Evolutionary conservation across 2,329 filamentous ascomycete genomes (phyloP), one percentile per base, ranked within the genome.

Genomic region (Dothistroma pini): DNA sequence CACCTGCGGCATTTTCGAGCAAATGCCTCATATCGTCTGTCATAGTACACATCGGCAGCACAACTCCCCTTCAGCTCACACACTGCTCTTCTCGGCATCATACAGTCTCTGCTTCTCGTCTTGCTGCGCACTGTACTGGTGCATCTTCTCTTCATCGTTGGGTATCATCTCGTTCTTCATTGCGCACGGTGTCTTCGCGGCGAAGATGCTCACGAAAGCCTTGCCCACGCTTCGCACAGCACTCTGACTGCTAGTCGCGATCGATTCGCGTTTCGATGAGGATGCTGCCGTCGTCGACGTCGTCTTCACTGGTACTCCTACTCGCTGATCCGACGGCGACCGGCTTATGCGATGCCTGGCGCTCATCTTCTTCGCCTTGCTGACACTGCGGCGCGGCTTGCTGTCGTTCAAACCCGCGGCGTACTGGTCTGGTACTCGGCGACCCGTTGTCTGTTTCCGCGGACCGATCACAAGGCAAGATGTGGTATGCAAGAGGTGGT

Each of bases 151-250:
- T 48, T 34, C 19, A 21, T 58, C 57, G 35, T 32, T 41, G 8
- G 58, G 58, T 22, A 60, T 56, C 53, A 60, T 60, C 52, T 60
- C 58, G 31, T 60, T 60, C 51, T 19, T 55, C 53, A 60, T 56
- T 10, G 58, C 58, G 48, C 58, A 60, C 11, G 58, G 58, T 12
- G 58, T 60, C 47, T 56, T 60, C 3, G 41, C 47, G 29, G 58
- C 53, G 47, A 60, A 60, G 51, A 60, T 44, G 52, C 52, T 41
- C 35, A 52, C 58, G 44, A 56, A 9, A 8, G 31, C 52, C 44
- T 56, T 60, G 12, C 58, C 58, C 32, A 56, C 51, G n/a, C 51
- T 35, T n/a, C 51, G 31, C 10, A 57, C 55, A 12, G 55, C 55
- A 11, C 41, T 21, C 48, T 51, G 48, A 12, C 48, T 31, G 12